These are phyloP conservation scores for Pseudogymnoascus sp. DNA, from an alignment of 2,329 filamentous ascomycete species.

Conservation along the genomic window DNA sequence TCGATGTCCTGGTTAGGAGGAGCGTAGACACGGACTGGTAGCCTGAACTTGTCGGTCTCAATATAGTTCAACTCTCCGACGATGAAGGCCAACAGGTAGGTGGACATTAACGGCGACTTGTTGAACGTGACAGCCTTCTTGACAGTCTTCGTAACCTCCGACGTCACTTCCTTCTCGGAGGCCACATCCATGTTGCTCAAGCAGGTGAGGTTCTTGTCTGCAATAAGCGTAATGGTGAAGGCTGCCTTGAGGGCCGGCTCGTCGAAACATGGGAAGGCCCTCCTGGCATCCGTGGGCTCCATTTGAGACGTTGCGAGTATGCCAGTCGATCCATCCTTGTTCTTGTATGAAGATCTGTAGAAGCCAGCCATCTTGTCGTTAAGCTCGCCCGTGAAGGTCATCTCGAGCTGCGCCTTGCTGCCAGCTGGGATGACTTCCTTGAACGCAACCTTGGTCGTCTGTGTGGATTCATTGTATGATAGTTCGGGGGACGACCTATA, in stretches of 20 bases:
- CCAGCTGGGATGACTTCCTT: slow-evolving; percentile 63
- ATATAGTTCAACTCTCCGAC: slow-evolving; percentile 91
- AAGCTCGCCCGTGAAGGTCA: slow-evolving; percentile 69
- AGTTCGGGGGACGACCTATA: slow-evolving; percentile 57
- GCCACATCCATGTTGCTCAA: slow-evolving; percentile 95
- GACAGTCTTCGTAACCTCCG: slow-evolving; percentile 50
- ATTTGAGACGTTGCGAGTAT: slow-evolving; percentile 90
- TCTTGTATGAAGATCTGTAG: slow-evolving; percentile 92
- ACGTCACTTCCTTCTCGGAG: slow-evolving; percentile 64
- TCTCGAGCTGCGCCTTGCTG: slow-evolving; percentile 66
- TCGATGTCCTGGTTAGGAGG: slow-evolving; percentile 85
- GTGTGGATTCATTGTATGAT: slow-evolving; percentile 67
- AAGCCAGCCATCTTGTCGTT: slow-evolving; percentile 98
- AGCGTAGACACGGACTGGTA: slow-evolving; percentile 89
- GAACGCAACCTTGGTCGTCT: slow-evolving; percentile 76
- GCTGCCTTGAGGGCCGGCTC: slow-evolving; percentile 89
- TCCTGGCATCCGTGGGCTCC: slow-evolving; percentile 88
- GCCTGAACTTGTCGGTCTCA: slow-evolving; percentile 82
- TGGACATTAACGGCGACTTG: slow-evolving; percentile 89
- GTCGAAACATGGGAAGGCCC: slow-evolving; percentile 94
- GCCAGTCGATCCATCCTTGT: slow-evolving; percentile 65
- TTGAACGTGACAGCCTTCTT: slow-evolving; percentile 89
- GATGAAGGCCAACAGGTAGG: slow-evolving; percentile 89
- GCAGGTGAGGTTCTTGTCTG: slow-evolving; percentile 84
- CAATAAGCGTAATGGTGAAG: slow-evolving; percentile 84